Base-by-base conservation (phyloP, 2,329 filamentous ascomycete species). In the Penicillium sp. region DNA sequence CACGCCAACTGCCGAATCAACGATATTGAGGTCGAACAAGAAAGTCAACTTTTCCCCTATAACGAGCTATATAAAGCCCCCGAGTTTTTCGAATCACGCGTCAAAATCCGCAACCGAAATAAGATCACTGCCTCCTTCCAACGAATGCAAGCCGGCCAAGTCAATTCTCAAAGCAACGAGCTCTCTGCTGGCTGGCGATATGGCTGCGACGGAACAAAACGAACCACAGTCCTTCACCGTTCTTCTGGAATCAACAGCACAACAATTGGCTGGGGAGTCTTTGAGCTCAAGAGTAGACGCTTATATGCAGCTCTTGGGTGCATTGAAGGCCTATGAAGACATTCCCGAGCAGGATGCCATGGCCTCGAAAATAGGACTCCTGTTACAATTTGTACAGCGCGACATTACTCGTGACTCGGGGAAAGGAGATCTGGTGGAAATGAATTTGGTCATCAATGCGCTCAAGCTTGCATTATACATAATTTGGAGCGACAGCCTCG, bases 231-330 rank as follows among this genome's bases (percentile, higher is more conserved):
- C 83, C 40, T 85, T 96, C 57, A 81, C 83, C 61, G 85, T 85
- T 64, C 94, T 97, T 87, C 76, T 97, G 62, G 89, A 96, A 64
- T 95, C 90, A 0, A 85, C 91, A 5, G 82, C 91, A 35, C 87
- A 90, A 71, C 89, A 94, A 72, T 81, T 99, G 48, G 89, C 88
- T 38, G 86, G 89, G 21, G 79, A 84, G 28, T 88, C 91, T 63
- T 81, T 87, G 53, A 82, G 85, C 57, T 86, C 84, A 12, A 88
- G 88, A 63, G 74, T 94, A 30, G 94, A 99, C 74, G 90, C 92
- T 49, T 97, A 99, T 67, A 85, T 87, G 68, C 88, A 88, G 65
- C 78, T 99, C 46, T 84, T 88, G 30, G 82, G 85, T 33, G 86
- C 87, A 3, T 77, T 97, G 64, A 89, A 90, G 69, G 83, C 88